Evolutionary conservation across 805 yeast species (phyloP), one percentile per base, ranked within the genome.

Genomic region (Saccharomycopsis sp.): DNA sequence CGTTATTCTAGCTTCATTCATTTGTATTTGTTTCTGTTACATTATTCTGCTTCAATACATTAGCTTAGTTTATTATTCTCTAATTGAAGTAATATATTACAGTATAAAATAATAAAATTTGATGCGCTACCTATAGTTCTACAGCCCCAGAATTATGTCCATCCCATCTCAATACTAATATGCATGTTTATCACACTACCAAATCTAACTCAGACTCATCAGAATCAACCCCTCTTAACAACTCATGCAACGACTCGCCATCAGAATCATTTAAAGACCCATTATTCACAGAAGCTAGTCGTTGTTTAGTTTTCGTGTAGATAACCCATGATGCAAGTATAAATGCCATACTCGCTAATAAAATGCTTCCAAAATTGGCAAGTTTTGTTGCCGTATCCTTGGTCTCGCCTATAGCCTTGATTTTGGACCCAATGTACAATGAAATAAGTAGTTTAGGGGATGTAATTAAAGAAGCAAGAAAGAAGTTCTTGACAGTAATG

Each of bases 361-460:
- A 2, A 1, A 91, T 80, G 54, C 91, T 81, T 1, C 83, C 24
- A 1, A 86, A 56, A 68, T 90, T 93, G 7, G 87, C 73, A n/a
- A 85, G 50, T 65, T 80, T 80, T 1, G 85, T 74, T 0, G 76
- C 66, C 2, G 75, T 61, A 44, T 84, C 80, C 42, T 79, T 78
- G 2, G 78, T 71, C 56, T 82, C 81, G 1, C 94, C 93, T 55
- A 92, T 73, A 51, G 81, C 80, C 59, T 84, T 87, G 41, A 92
- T 68, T 58, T 89, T 84, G 55, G 83, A 78, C 3, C 97, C 97
- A 41, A 89, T 80, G 67, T 89, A 91, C 9, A 89, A 72, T 65
- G 86, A 88, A 55, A 89, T 73, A n/a, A 88, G 68, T 61, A 86
- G 73, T 68, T 92, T 94, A 5, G 98, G 98, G 0, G 96, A 82